Percentiles rank a stretch among this genome's conserved stretches.
These are phyloP conservation scores for Alternaria triticimaculans DNA, from an alignment of 2,329 filamentous ascomycete species.

Conservation along the genomic window DNA sequence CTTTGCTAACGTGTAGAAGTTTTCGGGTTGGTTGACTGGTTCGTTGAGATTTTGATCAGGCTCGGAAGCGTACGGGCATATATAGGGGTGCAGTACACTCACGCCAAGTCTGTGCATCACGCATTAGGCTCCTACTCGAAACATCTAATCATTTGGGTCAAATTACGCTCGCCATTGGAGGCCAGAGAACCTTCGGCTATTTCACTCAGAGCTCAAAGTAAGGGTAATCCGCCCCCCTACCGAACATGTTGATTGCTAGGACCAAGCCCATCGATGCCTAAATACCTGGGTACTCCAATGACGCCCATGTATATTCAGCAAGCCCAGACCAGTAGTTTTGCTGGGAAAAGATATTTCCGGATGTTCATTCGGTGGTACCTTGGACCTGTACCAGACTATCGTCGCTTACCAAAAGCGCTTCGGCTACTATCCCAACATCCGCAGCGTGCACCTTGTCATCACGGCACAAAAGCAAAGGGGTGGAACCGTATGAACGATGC, in stretches of 20 bases:
- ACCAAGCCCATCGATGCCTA: background rate
- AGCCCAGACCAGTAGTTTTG: background rate
- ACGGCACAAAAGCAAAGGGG: background rate
- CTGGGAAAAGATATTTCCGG: background rate
- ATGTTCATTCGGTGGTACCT: background rate
- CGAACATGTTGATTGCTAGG: background rate
- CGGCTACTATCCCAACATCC: background rate
- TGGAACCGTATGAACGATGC: accelerated
- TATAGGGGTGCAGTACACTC: background rate
- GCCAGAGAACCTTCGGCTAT: background rate
- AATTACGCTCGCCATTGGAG: background rate
- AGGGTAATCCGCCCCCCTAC: background rate
- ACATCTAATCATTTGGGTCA: accelerated
- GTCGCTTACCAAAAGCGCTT: background rate
- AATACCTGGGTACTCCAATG: background rate
- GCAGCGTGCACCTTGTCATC: background rate
- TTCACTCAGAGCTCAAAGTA: background rate
- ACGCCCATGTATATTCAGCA: background rate
- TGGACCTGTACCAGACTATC: background rate
- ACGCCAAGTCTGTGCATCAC: background rate
- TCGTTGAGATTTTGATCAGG: background rate
- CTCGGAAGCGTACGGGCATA: background rate
- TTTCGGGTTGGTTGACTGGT: background rate
- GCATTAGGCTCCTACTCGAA: background rate
- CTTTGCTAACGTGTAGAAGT: background rate